Base-by-base conservation (phyloP, 345 rosid genomes). In the Eucalyptus virginea region DNA sequence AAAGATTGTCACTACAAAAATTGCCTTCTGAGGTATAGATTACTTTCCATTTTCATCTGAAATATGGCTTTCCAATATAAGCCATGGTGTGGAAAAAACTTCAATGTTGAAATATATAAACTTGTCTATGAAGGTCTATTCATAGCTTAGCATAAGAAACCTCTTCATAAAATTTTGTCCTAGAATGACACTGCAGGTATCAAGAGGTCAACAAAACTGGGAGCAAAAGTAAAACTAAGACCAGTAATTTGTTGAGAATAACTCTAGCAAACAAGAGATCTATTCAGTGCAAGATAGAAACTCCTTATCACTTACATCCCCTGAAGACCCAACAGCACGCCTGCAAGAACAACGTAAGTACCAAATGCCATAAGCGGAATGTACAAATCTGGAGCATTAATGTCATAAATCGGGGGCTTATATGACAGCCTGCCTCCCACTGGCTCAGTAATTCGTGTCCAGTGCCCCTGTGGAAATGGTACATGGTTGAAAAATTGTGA, bases 341-440 rank as follows among this genome's bases (percentile, higher is more conserved):
- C 98, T 91, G 99, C 98, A 90, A 98, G 98, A 88, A 98, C 94
- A 58, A 98, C 96, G 5, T 95, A 98, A 52, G 97, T 95, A 51
- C 97, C 98, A 89, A 97, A 97, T 34, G 99, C 97, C 99, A 98
- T 98, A 92, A 98, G 95, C 32, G 99, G 99, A 90, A 98, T 96
- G 92, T 98, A 97, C 91, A 97, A 93, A 89, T 96, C 99, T 45
- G 99, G 99, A 58, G 99, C 99, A 93, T 96, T 96, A 45, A 98
- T 98, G 89, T 97, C 99, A 91, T 94, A 95, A n/a, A 97, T 86
- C 16, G 98, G 99, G 15, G 99, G 99, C 86, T 98, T 98, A 92
- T 98, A 98, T 49, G 99, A 97, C 87, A 98, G 98, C 90, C 99
- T 95, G 88, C 98, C 99, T 40, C 99, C 99, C 11, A 97, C 99